These are phyloP conservation scores for Mycena polygramma DNA, from an alignment of 768 basidiomycete genomes.

Conservation along the genomic window DNA sequence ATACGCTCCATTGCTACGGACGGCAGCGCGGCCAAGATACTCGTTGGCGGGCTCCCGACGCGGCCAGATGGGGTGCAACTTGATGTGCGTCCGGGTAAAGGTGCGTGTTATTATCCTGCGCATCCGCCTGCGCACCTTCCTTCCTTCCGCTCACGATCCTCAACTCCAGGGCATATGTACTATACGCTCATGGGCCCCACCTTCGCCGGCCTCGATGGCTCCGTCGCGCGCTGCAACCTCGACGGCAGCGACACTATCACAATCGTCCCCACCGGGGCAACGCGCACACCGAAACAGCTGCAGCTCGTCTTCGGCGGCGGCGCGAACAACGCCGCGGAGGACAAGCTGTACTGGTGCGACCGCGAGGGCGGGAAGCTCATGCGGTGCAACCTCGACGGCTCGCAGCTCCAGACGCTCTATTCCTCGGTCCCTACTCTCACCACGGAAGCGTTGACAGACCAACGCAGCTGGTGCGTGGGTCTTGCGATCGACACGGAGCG, in stretches of 20 bases:
- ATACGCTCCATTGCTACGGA: conserved; percentile 28
- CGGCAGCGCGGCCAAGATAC: conserved; percentile 24
- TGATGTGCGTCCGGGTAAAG: conserved; percentile 37
- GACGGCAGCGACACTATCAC: conserved; percentile 28
- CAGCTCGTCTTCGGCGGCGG: conserved; percentile 22
- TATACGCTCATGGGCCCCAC: conserved; percentile 36
- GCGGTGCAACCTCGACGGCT: conserved; percentile 36
- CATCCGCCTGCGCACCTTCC: too few relatives aligned
- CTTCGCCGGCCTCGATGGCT: conserved; percentile 24
- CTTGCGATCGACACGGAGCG: conserved; percentile 27
- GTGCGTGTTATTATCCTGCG: not conserved
- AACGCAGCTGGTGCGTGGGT: conserved; percentile 37
- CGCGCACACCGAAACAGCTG: conserved; percentile 36
- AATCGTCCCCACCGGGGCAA: conserved; percentile 33
- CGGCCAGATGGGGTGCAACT: conserved; percentile 35
- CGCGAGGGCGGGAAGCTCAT: conserved; percentile 35
- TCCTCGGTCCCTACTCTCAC: conserved; percentile 15
- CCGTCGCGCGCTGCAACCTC: conserved; percentile 32
- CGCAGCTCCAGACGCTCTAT: conserved; percentile 29
- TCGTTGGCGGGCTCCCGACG: conserved; percentile 27
- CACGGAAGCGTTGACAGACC: conserved; percentile 24
- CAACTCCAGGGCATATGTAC: conserved; percentile 31
- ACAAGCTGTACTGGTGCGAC: conserved; percentile 35
- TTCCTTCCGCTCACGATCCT: too few relatives aligned
- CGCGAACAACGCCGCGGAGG: conserved; percentile 4